Percentiles rank a stretch among this genome's conserved stretches.
Evolutionary conservation across 495 filamentous ascomycete genomes (phyloP).

Genomic region (Lasiosphaeria miniovina): DNA sequence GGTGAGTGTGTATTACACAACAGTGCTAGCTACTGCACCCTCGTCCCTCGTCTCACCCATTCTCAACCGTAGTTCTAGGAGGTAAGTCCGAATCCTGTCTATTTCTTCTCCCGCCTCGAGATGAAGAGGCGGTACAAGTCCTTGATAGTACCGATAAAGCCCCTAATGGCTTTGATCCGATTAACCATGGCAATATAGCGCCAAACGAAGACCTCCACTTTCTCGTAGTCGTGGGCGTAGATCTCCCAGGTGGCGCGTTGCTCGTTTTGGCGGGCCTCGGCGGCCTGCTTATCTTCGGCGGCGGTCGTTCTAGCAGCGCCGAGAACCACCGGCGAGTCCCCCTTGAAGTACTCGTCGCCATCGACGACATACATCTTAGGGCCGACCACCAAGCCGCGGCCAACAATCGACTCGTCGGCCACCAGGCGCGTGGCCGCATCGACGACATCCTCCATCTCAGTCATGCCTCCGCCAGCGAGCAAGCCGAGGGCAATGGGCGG

Average conservation of each 20-base stretch:
- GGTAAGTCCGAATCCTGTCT: too few relatives aligned
- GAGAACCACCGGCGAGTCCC: not conserved
- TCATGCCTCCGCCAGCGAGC: slow-evolving; percentile 53
- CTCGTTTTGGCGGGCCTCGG: slow-evolving; percentile 4
- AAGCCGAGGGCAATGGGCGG: slow-evolving; percentile 37
- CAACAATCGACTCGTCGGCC: slow-evolving; percentile 50
- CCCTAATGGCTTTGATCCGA: slow-evolving; percentile 38
- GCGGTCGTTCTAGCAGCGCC: slow-evolving; percentile 3
- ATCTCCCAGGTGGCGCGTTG: slow-evolving; percentile 48
- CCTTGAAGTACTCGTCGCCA: slow-evolving; percentile 1
- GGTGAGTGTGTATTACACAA: too few relatives aligned
- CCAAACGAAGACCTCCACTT: slow-evolving; percentile 49
- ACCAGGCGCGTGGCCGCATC: slow-evolving; percentile 36
- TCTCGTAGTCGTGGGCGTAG: slow-evolving; percentile 56
- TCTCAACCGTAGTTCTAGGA: too few relatives aligned
- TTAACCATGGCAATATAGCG: slow-evolving; percentile 50
- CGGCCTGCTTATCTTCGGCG: slow-evolving; percentile 5
- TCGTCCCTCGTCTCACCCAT: too few relatives aligned
- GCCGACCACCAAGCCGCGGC: slow-evolving; percentile 53
- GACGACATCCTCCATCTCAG: slow-evolving; percentile 49
- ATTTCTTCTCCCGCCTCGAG: not conserved
- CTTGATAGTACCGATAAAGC: slow-evolving; percentile 47
- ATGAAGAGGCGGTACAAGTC: slow-evolving; percentile 41
- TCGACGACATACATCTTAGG: slow-evolving; percentile 44
- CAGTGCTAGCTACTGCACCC: too few relatives aligned